These are phyloP conservation scores for grape (Vitis vinifera) DNA, from an alignment of 164 flowering plant genomes.

Conservation along the genomic window ASM3070453v1 NC_081814.1:9860501-9861000, in stretches of 20 bases:
- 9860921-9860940: slow-evolving; percentile 10
- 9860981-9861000: slow-evolving; percentile 14
- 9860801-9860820: slow-evolving; percentile 74
- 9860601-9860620: not conserved
- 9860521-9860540: too few relatives aligned
- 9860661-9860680: slow-evolving; percentile 58
- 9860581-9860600: not conserved
- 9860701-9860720: slow-evolving; percentile 61
- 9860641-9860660: slow-evolving; percentile 59
- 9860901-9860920: slow-evolving; percentile 27
- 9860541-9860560: too few relatives aligned
- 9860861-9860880: slow-evolving; percentile 61
- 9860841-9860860: slow-evolving; percentile 61
- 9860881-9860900: slow-evolving; percentile 68
- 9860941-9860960: slow-evolving; percentile 16
- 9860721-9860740: slow-evolving; percentile 65
- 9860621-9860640: not conserved
- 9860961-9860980: slow-evolving; percentile 7
- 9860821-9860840: slow-evolving; percentile 78
- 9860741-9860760: slow-evolving; percentile 61
- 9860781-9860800: slow-evolving; percentile 48
- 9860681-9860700: slow-evolving; percentile 71
- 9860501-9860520: too few relatives aligned
- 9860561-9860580: too few relatives aligned
- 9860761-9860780: slow-evolving; percentile 62